Evolutionary conservation across 371 early-diverging fungal genomes (phyloP).

Genomic region (Zopfochytrium polystomum): DNA sequence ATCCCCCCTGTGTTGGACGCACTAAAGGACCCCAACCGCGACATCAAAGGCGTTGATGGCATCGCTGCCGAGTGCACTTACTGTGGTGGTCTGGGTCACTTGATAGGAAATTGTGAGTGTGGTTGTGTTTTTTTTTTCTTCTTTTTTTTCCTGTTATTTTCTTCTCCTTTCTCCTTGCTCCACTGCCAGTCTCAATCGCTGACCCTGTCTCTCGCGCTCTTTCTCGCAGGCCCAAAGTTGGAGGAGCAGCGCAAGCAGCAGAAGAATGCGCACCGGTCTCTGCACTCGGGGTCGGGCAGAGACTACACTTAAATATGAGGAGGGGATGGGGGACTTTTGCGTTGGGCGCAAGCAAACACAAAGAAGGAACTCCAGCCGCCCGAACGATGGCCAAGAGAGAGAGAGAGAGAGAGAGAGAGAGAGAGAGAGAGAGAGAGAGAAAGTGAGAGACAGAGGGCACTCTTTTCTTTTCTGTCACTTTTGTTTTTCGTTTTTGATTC

Average conservation of each 20-base stretch:
- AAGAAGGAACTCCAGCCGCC: no score
- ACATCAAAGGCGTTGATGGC: conserved; percentile 62
- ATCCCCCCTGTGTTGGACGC: conserved; percentile 85
- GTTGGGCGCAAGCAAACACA: no score
- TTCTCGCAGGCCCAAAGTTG: conserved; percentile 38
- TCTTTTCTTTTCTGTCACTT: no score
- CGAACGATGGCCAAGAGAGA: no score
- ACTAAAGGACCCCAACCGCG: conserved; percentile 84
- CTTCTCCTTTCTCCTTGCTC: background rate
- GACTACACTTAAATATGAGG: no score
- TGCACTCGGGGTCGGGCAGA: conserved; percentile 31
- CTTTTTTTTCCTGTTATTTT: background rate
- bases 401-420: no score
- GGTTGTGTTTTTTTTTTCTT: background rate
- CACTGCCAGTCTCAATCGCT: no score
- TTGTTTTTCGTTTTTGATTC: no score
- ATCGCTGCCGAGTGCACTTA: conserved; percentile 77
- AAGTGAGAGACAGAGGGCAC: no score
- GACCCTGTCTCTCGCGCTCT: no score
- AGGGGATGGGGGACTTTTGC: no score
- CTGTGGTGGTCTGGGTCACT: conserved; percentile 95
- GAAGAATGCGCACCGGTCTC: conserved; percentile 26
- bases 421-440: no score
- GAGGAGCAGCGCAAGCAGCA: conserved; percentile 30
- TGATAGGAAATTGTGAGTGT: conserved; percentile 75